phyloP scores from a whole-genome alignment of 345 rosid species.

The Dipteronia dyeriana region DNA sequence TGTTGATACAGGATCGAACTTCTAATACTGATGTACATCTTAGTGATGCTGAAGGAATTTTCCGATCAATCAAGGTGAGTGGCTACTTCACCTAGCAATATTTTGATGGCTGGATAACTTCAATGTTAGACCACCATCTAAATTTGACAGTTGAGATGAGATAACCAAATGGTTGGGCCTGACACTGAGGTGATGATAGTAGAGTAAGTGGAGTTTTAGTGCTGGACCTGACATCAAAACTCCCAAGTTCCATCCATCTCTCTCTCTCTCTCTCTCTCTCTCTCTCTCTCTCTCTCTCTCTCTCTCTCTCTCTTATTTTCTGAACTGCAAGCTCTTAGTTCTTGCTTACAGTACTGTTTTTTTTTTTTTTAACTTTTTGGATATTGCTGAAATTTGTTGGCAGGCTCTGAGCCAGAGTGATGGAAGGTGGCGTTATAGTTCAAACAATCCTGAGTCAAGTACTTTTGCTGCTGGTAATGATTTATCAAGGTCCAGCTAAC shows the following conservation, averaged over 20 bases:
- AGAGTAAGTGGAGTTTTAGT: background rate
- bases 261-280: background rate
- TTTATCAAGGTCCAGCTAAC: background rate
- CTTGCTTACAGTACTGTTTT: background rate
- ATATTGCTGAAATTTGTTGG: slow-evolving; percentile 29
- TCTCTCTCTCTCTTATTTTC: no score
- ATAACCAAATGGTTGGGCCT: slow-evolving; percentile 12
- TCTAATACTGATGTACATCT: slow-evolving; percentile 61
- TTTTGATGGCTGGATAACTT: slow-evolving; percentile 1
- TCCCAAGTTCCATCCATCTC: background rate
- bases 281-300: no score
- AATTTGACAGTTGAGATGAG: background rate
- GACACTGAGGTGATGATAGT: slow-evolving; percentile 20
- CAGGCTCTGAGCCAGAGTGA: slow-evolving; percentile 95
- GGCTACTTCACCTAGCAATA: slow-evolving; percentile 18
- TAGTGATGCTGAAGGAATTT: slow-evolving; percentile 69
- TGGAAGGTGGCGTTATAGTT: slow-evolving; percentile 92
- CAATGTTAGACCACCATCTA: background rate
- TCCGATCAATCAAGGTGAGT: slow-evolving; percentile 85
- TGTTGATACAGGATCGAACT: slow-evolving; percentile 57
- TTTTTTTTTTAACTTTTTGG: slow-evolving; percentile 15
- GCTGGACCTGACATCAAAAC: background rate
- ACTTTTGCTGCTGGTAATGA: slow-evolving; percentile 85
- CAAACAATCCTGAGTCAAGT: slow-evolving; percentile 78
- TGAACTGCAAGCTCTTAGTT: background rate